phyloP scores from a whole-genome alignment of 2,329 filamentous ascomycete genomes.

The Aureobasidium vineae region DNA sequence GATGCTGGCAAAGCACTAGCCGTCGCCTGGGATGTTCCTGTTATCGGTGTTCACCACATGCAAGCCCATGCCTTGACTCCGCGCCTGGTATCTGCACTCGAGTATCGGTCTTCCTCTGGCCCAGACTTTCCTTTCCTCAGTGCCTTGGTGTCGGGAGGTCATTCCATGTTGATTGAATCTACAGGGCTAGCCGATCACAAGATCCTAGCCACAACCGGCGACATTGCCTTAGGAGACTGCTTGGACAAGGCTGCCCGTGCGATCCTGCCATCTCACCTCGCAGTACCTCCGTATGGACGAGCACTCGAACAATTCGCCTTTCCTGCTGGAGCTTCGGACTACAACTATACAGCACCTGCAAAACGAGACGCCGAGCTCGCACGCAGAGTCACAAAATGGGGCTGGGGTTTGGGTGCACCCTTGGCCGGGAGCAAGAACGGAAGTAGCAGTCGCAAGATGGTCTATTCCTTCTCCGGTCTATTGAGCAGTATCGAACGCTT shows the following conservation, averaged over 20 bases:
- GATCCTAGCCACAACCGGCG: slow-evolving; percentile 69
- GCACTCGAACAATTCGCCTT: slow-evolving; percentile 79
- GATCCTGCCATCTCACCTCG: slow-evolving; percentile 63
- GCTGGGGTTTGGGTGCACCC: slow-evolving; percentile 70
- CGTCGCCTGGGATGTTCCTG: slow-evolving; percentile 75
- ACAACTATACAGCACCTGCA: slow-evolving; percentile 60
- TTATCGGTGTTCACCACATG: slow-evolving; percentile 94
- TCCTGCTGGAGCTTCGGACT: slow-evolving; percentile 46
- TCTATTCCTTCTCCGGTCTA: slow-evolving; percentile 73
- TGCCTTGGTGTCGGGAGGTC: slow-evolving; percentile 85
- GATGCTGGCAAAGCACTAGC: slow-evolving; percentile 85
- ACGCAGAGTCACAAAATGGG: slow-evolving; percentile 50
- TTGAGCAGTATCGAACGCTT: slow-evolving; percentile 63
- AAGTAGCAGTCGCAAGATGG: slow-evolving; percentile 49
- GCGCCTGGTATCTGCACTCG: slow-evolving; percentile 66
- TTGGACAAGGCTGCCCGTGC: slow-evolving; percentile 82
- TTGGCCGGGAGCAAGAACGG: slow-evolving; percentile 54
- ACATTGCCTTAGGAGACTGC: slow-evolving; percentile 85
- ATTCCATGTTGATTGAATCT: slow-evolving; percentile 82
- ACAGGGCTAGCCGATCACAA: slow-evolving; percentile 64
- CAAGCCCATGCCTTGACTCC: slow-evolving; percentile 92
- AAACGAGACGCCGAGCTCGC: slow-evolving; percentile 59
- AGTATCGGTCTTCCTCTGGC: slow-evolving; percentile 29
- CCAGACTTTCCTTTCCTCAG: slow-evolving; percentile 79
- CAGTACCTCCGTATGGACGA: slow-evolving; percentile 76